These are phyloP conservation scores for Syzygium aqueum DNA, from an alignment of 345 rosid genomes.

Conservation along the genomic window DNA sequence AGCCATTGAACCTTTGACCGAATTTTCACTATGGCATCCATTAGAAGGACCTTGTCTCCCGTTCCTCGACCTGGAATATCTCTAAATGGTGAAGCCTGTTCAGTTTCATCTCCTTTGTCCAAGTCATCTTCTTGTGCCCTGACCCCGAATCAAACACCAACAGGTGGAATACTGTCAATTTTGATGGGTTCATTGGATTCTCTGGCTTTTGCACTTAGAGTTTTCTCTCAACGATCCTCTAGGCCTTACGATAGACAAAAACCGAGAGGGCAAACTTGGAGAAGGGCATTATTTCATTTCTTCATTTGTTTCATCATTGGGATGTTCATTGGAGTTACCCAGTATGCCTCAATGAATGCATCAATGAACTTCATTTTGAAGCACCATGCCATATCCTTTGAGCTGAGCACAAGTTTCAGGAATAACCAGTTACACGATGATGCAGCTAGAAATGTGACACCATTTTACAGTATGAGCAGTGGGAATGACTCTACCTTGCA, in stretches of 20 bases:
- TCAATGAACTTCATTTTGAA: slow-evolving; percentile 13
- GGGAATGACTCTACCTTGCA: background rate
- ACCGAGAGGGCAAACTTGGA: slow-evolving; percentile 40
- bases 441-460: background rate
- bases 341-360: slow-evolving; percentile 23
- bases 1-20: background rate
- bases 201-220: slow-evolving; percentile 21
- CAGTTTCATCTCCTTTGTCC: slow-evolving; percentile 48
- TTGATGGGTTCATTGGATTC: slow-evolving; percentile 26
- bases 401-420: slow-evolving; percentile 14
- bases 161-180: slow-evolving; percentile 30
- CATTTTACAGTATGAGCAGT: background rate
- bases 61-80: slow-evolving; percentile 35
- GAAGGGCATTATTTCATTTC: slow-evolving; percentile 39
- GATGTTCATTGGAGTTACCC: slow-evolving; percentile 38
- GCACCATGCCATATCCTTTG: slow-evolving; percentile 33
- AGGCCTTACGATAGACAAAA: slow-evolving; percentile 35
- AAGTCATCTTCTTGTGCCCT: slow-evolving; percentile 22
- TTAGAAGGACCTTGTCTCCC: slow-evolving; percentile 50
- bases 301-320: slow-evolving; percentile 39
- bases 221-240: slow-evolving; percentile 27
- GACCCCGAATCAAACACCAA: slow-evolving; percentile 16
- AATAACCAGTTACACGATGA: slow-evolving; percentile 1
- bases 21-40: slow-evolving; percentile 37
- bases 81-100: slow-evolving; percentile 35